These are phyloP conservation scores for Candida taoyuanica DNA, from an alignment of 805 yeast genomes.

Conservation along the genomic window DNA sequence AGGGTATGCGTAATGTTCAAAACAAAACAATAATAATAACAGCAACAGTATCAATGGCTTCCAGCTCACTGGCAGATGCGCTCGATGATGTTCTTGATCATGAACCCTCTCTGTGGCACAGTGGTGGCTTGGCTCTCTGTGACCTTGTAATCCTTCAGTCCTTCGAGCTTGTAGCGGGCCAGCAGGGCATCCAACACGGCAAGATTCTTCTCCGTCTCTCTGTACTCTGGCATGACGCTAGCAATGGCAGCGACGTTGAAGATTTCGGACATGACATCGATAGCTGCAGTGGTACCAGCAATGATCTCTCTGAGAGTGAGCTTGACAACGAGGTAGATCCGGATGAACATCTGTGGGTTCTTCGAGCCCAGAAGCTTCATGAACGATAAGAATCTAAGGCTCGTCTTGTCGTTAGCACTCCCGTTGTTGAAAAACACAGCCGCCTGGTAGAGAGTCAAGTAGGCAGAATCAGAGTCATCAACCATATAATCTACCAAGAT, in stretches of 20 bases:
- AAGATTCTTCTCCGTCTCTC: conserved; percentile 7
- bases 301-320: conserved; percentile 28
- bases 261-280: conserved; percentile 28
- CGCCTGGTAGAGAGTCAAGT: conserved; percentile 32
- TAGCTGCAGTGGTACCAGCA: conserved; percentile 9
- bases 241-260: conserved; percentile 32
- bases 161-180: conserved; percentile 6
- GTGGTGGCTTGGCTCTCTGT: no score
- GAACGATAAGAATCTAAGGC: conserved; percentile 30
- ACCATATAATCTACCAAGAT: conserved; percentile 30
- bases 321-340: conserved; percentile 29
- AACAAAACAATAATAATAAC: no score
- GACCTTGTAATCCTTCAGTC: conserved; percentile 4
- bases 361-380: conserved; percentile 29
- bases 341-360: conserved; percentile 31
- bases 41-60: no score
- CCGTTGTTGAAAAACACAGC: conserved; percentile 30
- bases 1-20: no score
- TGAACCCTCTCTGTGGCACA: conserved; percentile 1
- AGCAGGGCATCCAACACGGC: conserved; percentile 8
- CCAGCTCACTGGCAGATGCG: conserved; percentile 9
- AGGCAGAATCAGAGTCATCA: conserved; percentile 28
- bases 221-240: conserved; percentile 22
- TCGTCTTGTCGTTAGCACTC: conserved; percentile 33
- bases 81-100: conserved; percentile 11